Base-by-base conservation (phyloP, 305 asterid species). In the Solanum hybrid region DNA sequence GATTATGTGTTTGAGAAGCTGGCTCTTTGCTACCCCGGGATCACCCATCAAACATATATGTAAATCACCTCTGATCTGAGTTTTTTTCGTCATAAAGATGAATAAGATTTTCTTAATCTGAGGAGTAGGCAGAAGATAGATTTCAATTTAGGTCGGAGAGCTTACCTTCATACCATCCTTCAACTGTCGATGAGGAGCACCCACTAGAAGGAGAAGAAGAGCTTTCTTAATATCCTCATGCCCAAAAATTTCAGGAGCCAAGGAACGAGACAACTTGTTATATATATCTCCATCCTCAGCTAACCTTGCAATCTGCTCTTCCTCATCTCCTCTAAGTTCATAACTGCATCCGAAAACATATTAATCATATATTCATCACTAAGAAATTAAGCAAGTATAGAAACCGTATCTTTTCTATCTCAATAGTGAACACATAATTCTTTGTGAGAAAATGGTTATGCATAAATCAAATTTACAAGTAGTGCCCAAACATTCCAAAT, bases 11-110 rank as follows among this genome's bases (percentile, higher is more conserved):
- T 97, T 97, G 67, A 97, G 98, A 91, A 97, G 97, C 93, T 97
- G 99, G 84, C 99, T 97, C 93, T 97, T 97, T 91, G 99, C 99
- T 81, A 97, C 99, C 89, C 99, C 98, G 11, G 99, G 99, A 92
- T 97, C 99, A 91, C 99, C 99, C 98, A 97, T 96, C 91, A 96
- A 92, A 89, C 99, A 96, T 91, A 96, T 94, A 93, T 97, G 99
- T 88, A 96, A 87, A 91, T 97, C 99, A 90, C 99, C 99, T 94
- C 99, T 94, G 80, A 96, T 97, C 99, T 95, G 95, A 93, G 90
- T 46, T 74, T 81, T 26, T 24, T 42, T 42, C 11, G 26, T 51
- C 75, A 87, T 51, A 86, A 29, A 37, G 90, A 86, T 28, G 78
- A 88, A 61, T 36, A 40, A 88, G 26, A 89, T 75, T 29, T 8